Conservation (phyloP, 495 filamentous ascomycete genomes). For the Entonaema liquescens region DNA sequence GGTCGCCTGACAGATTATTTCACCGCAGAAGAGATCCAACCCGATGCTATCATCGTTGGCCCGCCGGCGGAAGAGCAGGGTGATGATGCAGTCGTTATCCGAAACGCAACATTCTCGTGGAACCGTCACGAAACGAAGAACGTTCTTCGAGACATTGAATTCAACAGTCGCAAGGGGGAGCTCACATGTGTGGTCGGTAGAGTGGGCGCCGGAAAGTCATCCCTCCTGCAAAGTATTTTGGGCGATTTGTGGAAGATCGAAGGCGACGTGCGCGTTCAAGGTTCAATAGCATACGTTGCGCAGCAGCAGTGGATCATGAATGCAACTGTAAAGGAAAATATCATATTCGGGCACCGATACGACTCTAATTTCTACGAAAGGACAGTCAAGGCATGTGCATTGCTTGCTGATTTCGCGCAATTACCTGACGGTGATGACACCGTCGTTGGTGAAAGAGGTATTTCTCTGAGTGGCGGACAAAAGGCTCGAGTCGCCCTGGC, state of each 20-base stretch:
- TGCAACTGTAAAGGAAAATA: constrained; percentile 94
- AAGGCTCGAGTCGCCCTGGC: constrained; percentile 96
- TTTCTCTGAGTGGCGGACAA: constrained; percentile 95
- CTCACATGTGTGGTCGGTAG: constrained; percentile 93
- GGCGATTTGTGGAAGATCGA: constrained; percentile 91
- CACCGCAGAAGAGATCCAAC: constrained; percentile 87
- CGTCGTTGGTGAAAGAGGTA: constrained; percentile 95
- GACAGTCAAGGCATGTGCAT: constrained; percentile 91
- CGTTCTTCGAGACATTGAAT: constrained; percentile 74
- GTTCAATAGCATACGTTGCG: constrained; percentile 86
- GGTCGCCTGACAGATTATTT: constrained; percentile 86
- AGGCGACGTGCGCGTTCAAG: constrained; percentile 84
- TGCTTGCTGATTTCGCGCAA: constrained; percentile 88
- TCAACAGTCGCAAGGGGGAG: constrained; percentile 88
- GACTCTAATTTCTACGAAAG: constrained; percentile 95
- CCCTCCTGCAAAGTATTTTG: constrained; percentile 83
- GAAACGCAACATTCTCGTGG: constrained; percentile 93
- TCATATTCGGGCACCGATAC: constrained; percentile 95
- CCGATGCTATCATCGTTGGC: constrained; percentile 77
- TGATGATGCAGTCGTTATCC: constrained; percentile 84
- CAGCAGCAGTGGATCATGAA: constrained; percentile 98
- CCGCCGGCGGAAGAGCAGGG: constrained; percentile 73
- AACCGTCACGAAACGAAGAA: constrained; percentile 73
- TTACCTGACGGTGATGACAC: constrained; percentile 97
- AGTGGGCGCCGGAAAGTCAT: constrained; percentile 94